These are phyloP conservation scores for Neocatenulostroma microsporum DNA, from an alignment of 2,329 filamentous ascomycete species.

Conservation along the genomic window DNA sequence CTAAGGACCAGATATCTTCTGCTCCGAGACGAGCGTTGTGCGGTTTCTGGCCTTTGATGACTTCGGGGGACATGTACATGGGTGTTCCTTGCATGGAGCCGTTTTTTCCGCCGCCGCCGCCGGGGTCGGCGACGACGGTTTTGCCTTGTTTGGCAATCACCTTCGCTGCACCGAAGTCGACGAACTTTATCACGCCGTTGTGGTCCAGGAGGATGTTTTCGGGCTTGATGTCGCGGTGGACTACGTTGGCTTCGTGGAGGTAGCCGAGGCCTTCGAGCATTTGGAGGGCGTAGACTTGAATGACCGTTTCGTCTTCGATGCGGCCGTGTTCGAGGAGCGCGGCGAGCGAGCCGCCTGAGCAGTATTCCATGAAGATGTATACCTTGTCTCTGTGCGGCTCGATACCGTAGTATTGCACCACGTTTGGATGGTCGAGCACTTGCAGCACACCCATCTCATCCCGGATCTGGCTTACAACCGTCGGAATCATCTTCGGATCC, in stretches of 20 bases:
- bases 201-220: slow-evolving; percentile 96
- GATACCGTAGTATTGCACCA: slow-evolving; percentile 96
- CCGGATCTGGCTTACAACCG: slow-evolving; percentile 84
- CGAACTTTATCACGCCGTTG: slow-evolving; percentile 97
- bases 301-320: slow-evolving; percentile 95
- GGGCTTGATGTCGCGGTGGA: slow-evolving; percentile 95
- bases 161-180: slow-evolving; percentile 96
- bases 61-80: slow-evolving; percentile 99
- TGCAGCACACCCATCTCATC: slow-evolving; percentile 97
- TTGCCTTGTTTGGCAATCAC: slow-evolving; percentile 91
- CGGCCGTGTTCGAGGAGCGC: slow-evolving; percentile 86
- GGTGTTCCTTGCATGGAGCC: slow-evolving; percentile 97
- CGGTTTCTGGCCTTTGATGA: slow-evolving; percentile 85
- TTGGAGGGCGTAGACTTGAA: slow-evolving; percentile 92
- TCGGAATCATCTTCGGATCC: slow-evolving; percentile 91
- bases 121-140: slow-evolving; percentile 58
- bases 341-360: slow-evolving; percentile 86
- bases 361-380: slow-evolving; percentile 99
- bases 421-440: slow-evolving; percentile 91
- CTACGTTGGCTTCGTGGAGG: slow-evolving; percentile 82
- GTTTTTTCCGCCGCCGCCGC: slow-evolving; percentile 27
- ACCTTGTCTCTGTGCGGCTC: slow-evolving; percentile 97
- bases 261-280: slow-evolving; percentile 91
- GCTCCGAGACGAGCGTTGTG: slow-evolving; percentile 67
- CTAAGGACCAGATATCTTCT: slow-evolving; percentile 92